Conservation (phyloP, 169 alveolate species). For the Plasmodium falciparum region DNA sequence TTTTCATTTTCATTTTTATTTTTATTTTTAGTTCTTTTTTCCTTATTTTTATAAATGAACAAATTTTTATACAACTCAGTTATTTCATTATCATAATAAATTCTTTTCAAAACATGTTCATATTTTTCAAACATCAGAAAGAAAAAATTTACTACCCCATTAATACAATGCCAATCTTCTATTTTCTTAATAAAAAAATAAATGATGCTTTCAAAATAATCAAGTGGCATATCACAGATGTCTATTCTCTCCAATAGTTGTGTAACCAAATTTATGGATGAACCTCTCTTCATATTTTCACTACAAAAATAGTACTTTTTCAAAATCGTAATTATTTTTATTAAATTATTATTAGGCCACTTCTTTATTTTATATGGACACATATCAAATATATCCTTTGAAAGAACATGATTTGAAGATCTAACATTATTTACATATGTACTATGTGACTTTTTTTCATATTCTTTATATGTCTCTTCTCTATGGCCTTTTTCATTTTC, state of each 20-base stretch:
- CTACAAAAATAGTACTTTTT: slow-evolving; percentile 24
- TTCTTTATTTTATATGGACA: background rate
- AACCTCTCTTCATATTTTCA: slow-evolving; percentile 67
- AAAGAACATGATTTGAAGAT: background rate
- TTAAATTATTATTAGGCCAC: background rate
- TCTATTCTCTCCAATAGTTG: slow-evolving; percentile 21
- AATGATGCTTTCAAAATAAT: slow-evolving; percentile 5
- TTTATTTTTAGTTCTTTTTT: background rate
- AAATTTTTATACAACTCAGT: slow-evolving; percentile 18
- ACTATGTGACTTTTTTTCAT: background rate
- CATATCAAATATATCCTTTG: background rate
- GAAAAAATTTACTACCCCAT: slow-evolving; percentile 37
- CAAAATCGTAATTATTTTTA: slow-evolving; percentile 9
- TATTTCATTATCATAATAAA: slow-evolving; percentile 7
- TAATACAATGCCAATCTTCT: slow-evolving; percentile 73
- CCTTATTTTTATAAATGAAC: slow-evolving; percentile 8
- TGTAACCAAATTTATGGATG: slow-evolving; percentile 40
- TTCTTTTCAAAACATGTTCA: slow-evolving; percentile 7
- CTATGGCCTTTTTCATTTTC: background rate
- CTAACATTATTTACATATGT: background rate
- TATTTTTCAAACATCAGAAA: slow-evolving; percentile 34
- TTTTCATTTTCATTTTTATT: background rate
- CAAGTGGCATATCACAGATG: slow-evolving; percentile 9
- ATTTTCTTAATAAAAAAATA: slow-evolving; percentile 45
- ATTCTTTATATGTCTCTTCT: background rate